Evolutionary conservation across 106 monocot genomes (phyloP), one percentile per base, ranked within the genome.

Genomic region (Amphibolis antarctica): DNA sequence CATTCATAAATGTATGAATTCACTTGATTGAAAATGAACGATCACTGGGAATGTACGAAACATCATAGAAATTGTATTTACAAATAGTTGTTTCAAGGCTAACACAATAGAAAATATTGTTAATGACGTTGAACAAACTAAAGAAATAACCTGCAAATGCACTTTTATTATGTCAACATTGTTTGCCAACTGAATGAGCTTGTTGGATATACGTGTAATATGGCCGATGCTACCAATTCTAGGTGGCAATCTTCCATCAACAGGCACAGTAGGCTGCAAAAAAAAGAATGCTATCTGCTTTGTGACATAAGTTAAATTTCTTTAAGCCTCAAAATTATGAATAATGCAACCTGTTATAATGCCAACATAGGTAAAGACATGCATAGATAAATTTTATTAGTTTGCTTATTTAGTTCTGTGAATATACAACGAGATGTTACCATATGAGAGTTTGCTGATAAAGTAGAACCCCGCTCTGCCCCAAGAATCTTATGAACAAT

Each of bases 401-500:
- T 20, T 5, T 53, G 53, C 22, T 21, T 10, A 46, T 10, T 20
- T 54, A 23, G 11, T 20, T 22, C 19, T 10, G 24, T 10, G 12
- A 9, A 10, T 21, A 19, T 9, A 10, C 24, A 10, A 54, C 4
- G 22, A 26, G 25, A 55, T 63, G 18, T 21, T 56, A 93, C 93
- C 88, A 76, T 81, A 54, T 12, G 53, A 50, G 72, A 66, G 70
- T 86, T 80, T 12, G 62, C 21, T 58, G 65, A 64, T 47, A 93
- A 50, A 63, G 77, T 69, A 44, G 73, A 64, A 45, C 81, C 74
- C 53, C 76, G 86, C 65, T 93, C 93, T 4, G 81, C 76, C 49
- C 12, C 74, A 72, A 93, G 88, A 77, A 93, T 86, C 79, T 80
- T 89, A 29, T 70, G 52, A 53, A 86, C 77, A 71, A 93, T 69